phyloP scores from a whole-genome alignment of 108 stramenopile genomes.

The Phaeodactylum tricornutum region DNA sequence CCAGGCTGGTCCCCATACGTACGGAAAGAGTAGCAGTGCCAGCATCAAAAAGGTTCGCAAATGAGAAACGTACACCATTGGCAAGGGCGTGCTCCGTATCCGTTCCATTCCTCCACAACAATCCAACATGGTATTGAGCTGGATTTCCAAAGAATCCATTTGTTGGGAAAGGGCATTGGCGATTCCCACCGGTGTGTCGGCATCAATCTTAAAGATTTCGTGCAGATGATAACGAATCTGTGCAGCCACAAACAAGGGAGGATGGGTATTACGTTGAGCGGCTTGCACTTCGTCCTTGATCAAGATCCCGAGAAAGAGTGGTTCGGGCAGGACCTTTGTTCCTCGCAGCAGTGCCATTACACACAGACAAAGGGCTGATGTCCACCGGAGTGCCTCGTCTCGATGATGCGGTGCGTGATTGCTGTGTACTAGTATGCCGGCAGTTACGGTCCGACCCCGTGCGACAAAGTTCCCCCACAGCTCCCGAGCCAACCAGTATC shows the following conservation, averaged over 20 bases:
- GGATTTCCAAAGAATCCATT: conserved; percentile 6
- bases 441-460: conserved; percentile 5
- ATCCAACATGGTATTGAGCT: conserved; percentile 19
- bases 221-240: conserved; percentile 12
- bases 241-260: conserved; percentile 18
- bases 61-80: conserved; percentile 59
- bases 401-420: conserved; percentile 10
- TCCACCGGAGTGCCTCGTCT: conserved; percentile 26
- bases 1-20: conserved; percentile 10
- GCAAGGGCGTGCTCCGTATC: conserved; percentile 60
- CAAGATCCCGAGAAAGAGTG: conserved; percentile 13
- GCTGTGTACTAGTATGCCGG: conserved; percentile 12
- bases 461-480: conserved; percentile 25
- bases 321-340: conserved; percentile 5
- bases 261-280: conserved; percentile 6
- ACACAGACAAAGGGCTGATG: conserved; percentile 17
- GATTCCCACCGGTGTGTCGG: conserved; percentile 8
- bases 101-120: conserved; percentile 64
- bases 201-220: conserved; percentile 10
- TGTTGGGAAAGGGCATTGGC: conserved; percentile 7
- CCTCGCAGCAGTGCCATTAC: conserved; percentile 16
- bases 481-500: conserved; percentile 28
- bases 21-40: conserved; percentile 30
- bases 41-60: conserved; percentile 56
- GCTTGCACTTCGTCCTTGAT: conserved; percentile 6